Evolutionary conservation across 805 yeast species (phyloP), one percentile per base, ranked within the genome.

Genomic region (Candida nanaspora): DNA sequence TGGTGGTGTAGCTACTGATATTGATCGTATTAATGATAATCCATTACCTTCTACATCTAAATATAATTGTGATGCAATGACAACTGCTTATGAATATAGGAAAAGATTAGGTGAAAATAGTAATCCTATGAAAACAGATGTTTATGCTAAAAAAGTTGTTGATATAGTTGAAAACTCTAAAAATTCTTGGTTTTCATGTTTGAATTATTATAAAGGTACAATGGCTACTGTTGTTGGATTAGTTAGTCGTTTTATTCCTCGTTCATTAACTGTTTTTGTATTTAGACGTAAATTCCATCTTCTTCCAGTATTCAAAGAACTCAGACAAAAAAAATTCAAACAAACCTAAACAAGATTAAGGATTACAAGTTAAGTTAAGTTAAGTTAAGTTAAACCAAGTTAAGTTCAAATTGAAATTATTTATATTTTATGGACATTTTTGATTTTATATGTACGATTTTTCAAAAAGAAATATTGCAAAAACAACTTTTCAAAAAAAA

Each of bases 1-100:
- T 8, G 94, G 94, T 25, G 91, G 85, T 29, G 93, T 85, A 25
- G 62, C 64, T 19, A 82, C 93, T 0, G 69, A 78, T 42, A 82
- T 85, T 49, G 84, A n/a, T n/a, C n/a, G n/a, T n/a, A n/a, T 79
- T 0, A 91, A 84, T 49, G 74, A 65, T 2, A 68, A 86, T 48
- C 70, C 76, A 1, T 56, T 82, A 28, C 82, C 85, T 3, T 58
- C 57, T n/a, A 59, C 53, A 21, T 81, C 89, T 0, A 52, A 76
- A 35, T 82, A 68, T 53, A 65, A 72, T 43, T 56, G 62, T 27
- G 72, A 74, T 3, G 83, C 72, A 38, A 78, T 79, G 40, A 54
- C 57, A 19, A 65, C 61, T 19, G 73, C 81, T 0, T 63, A 81
- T 44, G 62, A 55, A 20, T 61, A 55, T 32, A 69, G 91, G 56